These are phyloP conservation scores for Melanomma pulvis-pyrius DNA, from an alignment of 495 filamentous ascomycete species.

Conservation along the genomic window DNA sequence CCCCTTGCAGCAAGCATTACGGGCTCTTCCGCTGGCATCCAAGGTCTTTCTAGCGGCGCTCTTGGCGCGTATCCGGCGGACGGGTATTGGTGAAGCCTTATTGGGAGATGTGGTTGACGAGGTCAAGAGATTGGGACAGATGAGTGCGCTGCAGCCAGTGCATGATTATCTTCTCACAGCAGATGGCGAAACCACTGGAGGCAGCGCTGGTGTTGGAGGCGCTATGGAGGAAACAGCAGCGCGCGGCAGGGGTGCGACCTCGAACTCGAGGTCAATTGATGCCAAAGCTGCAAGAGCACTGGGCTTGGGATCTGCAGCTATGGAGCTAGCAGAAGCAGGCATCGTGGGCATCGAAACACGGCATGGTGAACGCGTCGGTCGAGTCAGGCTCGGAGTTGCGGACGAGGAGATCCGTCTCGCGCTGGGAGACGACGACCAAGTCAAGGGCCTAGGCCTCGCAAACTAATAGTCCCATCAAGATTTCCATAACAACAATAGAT, in stretches of 20 bases:
- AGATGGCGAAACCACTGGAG: slow-evolving; percentile 1
- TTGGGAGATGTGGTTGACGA: slow-evolving; percentile 93
- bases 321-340: slow-evolving; percentile 83
- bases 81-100: slow-evolving; percentile 81
- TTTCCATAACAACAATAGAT: background rate
- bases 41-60: slow-evolving; percentile 86
- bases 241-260: slow-evolving; percentile 8
- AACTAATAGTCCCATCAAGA: slow-evolving; percentile 8
- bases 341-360: slow-evolving; percentile 79
- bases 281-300: slow-evolving; percentile 57
- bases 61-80: slow-evolving; percentile 74
- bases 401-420: slow-evolving; percentile 89
- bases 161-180: slow-evolving; percentile 41
- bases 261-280: background rate
- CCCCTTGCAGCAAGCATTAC: slow-evolving; percentile 85
- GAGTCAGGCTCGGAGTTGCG: slow-evolving; percentile 79
- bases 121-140: slow-evolving; percentile 68
- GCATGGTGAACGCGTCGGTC: slow-evolving; percentile 80
- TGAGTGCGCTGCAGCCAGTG: slow-evolving; percentile 56
- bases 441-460: slow-evolving; percentile 66
- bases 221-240: background rate
- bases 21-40: slow-evolving; percentile 73
- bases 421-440: slow-evolving; percentile 84
- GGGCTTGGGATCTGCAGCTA: slow-evolving; percentile 71
- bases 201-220: slow-evolving; percentile 2